phyloP scores from a whole-genome alignment of 495 filamentous ascomycete genomes.

The Viridothelium virens region DNA sequence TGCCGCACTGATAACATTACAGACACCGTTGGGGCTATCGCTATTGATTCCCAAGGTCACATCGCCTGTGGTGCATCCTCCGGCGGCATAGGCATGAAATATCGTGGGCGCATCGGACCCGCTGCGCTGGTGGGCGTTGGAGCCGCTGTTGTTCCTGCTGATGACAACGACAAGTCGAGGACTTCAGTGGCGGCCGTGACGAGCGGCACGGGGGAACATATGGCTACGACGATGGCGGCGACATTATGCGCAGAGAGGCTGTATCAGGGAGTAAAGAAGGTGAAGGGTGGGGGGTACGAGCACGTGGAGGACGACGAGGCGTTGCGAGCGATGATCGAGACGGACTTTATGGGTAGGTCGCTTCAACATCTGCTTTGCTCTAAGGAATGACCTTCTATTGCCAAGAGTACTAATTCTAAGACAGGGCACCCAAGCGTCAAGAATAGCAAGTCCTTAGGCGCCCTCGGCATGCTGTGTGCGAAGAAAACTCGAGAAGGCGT shows the following conservation, averaged over 20 bases:
- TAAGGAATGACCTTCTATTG: neutral
- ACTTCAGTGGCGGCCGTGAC: constrained; percentile 69
- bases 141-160: constrained; percentile 70
- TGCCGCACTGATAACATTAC: constrained; percentile 52
- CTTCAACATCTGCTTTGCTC: neutral
- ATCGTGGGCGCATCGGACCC: constrained; percentile 79
- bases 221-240: constrained; percentile 83
- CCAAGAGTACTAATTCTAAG: constrained; percentile 21
- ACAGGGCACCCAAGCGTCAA: constrained; percentile 65
- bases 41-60: constrained; percentile 71
- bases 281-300: constrained; percentile 50
- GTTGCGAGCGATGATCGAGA: constrained; percentile 59
- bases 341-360: constrained; percentile 65
- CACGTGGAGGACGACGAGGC: constrained; percentile 63
- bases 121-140: constrained; percentile 89
- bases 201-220: constrained; percentile 94
- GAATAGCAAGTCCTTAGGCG: constrained; percentile 60
- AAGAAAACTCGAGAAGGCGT: constrained; percentile 66
- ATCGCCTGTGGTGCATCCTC: constrained; percentile 97
- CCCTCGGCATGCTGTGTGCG: constrained; percentile 75
- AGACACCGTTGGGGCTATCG: constrained; percentile 93
- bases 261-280: constrained; percentile 56
- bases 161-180: constrained; percentile 51
- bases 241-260: constrained; percentile 68
- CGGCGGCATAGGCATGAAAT: constrained; percentile 98